Evolutionary conservation across 805 yeast species (phyloP).

Genomic region (Hermanozyma aechmeae): DNA sequence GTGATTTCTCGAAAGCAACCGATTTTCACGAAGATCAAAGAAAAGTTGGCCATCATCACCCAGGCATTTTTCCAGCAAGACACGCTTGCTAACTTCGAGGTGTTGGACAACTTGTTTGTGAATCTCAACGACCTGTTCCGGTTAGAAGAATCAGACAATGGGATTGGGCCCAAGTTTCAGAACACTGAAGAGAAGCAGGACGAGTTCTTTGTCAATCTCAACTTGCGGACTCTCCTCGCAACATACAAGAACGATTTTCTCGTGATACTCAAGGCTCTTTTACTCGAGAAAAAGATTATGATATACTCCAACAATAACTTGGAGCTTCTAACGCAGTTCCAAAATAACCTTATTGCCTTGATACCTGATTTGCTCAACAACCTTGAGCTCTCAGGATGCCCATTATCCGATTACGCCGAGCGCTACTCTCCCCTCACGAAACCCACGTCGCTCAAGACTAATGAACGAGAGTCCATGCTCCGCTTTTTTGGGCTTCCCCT

Average conservation of each 20-base stretch:
- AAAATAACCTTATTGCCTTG: conserved; percentile 73
- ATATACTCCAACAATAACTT: conserved; percentile 71
- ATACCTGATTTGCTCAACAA: conserved; percentile 72
- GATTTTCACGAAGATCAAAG: conserved; percentile 78
- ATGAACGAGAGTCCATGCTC: conserved; percentile 69
- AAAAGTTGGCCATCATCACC: conserved; percentile 84
- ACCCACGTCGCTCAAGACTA: conserved; percentile 63
- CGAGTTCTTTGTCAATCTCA: conserved; percentile 53
- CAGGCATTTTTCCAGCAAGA: conserved; percentile 76
- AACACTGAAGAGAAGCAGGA: conserved; percentile 21
- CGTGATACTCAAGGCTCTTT: conserved; percentile 62
- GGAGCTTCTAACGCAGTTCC: conserved; percentile 71
- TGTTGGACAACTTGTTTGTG: conserved; percentile 62
- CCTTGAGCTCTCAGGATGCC: conserved; percentile 74
- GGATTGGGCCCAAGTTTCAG: conserved; percentile 1
- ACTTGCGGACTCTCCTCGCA: conserved; percentile 54
- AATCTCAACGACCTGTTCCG: conserved; percentile 38
- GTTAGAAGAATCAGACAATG: conserved; percentile 3
- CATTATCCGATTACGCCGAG: conserved; percentile 45
- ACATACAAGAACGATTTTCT: conserved; percentile 52
- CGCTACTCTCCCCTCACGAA: conserved; percentile 40
- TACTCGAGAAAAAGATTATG: conserved; percentile 66
- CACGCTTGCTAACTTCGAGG: conserved; percentile 59
- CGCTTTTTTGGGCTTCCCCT: conserved; percentile 82
- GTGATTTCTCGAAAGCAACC: conserved; percentile 75